A percentile compares a stretch with the other conserved stretches of the same genome.
These are phyloP conservation scores for Fusarium graminum DNA, from an alignment of 2,329 filamentous ascomycete species.

Conservation along the genomic window DNA sequence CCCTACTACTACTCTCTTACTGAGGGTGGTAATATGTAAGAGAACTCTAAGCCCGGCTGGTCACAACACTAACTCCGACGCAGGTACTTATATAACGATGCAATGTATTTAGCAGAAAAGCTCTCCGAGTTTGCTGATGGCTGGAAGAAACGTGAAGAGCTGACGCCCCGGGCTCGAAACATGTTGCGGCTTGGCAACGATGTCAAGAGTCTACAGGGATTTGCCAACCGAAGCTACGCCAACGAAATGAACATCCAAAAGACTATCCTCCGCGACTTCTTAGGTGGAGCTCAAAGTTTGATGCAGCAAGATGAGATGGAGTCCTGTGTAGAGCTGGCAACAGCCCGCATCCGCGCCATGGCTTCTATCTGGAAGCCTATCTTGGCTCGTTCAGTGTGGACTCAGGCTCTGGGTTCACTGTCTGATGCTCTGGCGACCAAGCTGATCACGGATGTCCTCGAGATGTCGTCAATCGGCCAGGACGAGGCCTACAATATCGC, in stretches of 20 bases:
- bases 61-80: conserved; percentile 13
- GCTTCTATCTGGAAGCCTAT: conserved; percentile 70
- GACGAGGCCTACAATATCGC: conserved; percentile 74
- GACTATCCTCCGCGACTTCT: conserved; percentile 70
- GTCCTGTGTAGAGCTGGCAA: conserved; percentile 66
- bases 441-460: conserved; percentile 71
- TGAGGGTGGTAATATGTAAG: conserved; percentile 74
- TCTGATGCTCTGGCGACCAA: conserved; percentile 71
- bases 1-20: conserved; percentile 78
- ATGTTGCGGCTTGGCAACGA: conserved; percentile 72
- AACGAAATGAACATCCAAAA: conserved; percentile 72
- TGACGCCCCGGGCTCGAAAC: conserved; percentile 63
- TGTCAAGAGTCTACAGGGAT: conserved; percentile 68
- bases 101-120: conserved; percentile 71
- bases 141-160: conserved; percentile 68
- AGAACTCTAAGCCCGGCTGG: neutral
- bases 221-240: conserved; percentile 72
- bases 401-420: conserved; percentile 71
- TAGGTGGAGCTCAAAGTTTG: conserved; percentile 71
- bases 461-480: conserved; percentile 71
- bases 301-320: conserved; percentile 69
- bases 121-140: conserved; percentile 61
- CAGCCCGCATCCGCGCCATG: conserved; percentile 65
- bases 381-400: conserved; percentile 71
- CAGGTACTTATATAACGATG: conserved; percentile 77